Base-by-base conservation (phyloP, 78 protist genomes). In the Dictyostelium firmibasis region DNA sequence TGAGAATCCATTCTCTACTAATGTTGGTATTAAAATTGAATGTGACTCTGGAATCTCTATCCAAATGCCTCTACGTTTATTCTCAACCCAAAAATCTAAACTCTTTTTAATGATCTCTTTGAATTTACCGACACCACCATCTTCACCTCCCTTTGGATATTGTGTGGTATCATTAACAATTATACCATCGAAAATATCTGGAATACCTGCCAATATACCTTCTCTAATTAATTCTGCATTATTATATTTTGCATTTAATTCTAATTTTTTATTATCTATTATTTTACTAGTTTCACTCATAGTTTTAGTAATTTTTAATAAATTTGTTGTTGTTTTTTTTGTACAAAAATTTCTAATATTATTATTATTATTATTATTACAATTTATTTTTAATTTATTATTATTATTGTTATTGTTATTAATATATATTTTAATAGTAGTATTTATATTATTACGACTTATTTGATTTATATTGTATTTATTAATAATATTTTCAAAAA, bases 31-130 rank as follows among this genome's bases (percentile, higher is more conserved):
- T 50, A 93, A 83, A 4, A 77, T 23, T 62, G 96, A 84, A 25
- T 75, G 6, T 27, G 83, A 13, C 70, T 72, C 47, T 36, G 96
- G 96, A 18, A 93, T 64, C 25, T 85, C 77, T 14, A 93, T 13
- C 96, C 96, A 93, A 36, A 93, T 41, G 5, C 96, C 96, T 82
- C 92, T 84, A 18, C 91, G 16, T 35, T 93, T 72, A 62, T 93
- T 93, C n/a, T 93, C 96, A 4, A 47, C 29, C 96, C 96, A 93
- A 84, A 44, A 86, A 6, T 83, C 29, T 25, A 93, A 27, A 38
- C 87, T 69, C 1, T 84, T 84, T 44, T 27, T n/a, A 35, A 67
- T 27, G 25, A 81, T 81, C 41, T 57, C 64, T 29, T 35, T 41
- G 20, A 36, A 76, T 38, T 76, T 76, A 20, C 10, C 10, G 64